phyloP scores from a whole-genome alignment of 2,329 filamentous ascomycete species.

The Sarocladium kiliense region DNA sequence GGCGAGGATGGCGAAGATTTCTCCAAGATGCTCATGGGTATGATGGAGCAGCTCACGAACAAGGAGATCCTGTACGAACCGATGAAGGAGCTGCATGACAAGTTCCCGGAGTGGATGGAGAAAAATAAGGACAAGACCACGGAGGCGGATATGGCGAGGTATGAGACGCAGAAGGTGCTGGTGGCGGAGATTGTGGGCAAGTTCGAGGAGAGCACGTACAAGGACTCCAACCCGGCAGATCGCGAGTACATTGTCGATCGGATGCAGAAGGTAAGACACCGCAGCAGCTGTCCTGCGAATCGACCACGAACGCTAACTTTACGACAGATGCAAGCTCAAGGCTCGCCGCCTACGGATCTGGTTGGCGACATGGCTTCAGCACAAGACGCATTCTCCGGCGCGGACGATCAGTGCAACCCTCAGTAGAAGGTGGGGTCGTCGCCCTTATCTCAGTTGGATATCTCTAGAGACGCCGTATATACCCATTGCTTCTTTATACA shows the following conservation, averaged over 20 bases:
- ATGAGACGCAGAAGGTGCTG: conserved; percentile 72
- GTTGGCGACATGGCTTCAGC: conserved; percentile 85
- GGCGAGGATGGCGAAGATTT: conserved; percentile 71
- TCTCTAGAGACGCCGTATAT: conserved; percentile 19
- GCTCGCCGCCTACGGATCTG: conserved; percentile 83
- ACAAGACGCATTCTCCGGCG: conserved; percentile 61
- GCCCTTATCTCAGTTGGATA: conserved; percentile 16
- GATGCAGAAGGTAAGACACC: conserved; percentile 81
- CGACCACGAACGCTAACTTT: background rate
- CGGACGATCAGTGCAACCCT: conserved; percentile 58
- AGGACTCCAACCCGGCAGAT: conserved; percentile 74
- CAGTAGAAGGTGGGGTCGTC: conserved; percentile 39
- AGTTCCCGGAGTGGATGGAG: conserved; percentile 85
- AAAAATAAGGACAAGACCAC: conserved; percentile 65
- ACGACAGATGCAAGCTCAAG: conserved; percentile 90
- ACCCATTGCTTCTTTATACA: conserved; percentile 17
- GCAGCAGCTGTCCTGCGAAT: background rate
- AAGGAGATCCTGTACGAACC: conserved; percentile 98
- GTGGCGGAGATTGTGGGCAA: conserved; percentile 83
- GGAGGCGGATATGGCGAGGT: conserved; percentile 70
- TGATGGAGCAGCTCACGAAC: conserved; percentile 99
- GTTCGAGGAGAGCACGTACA: conserved; percentile 79
- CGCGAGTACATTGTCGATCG: conserved; percentile 91
- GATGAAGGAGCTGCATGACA: conserved; percentile 93
- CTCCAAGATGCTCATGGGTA: conserved; percentile 89